These are phyloP conservation scores for Neurospora pannonica DNA, from an alignment of 495 filamentous ascomycete species.

Conservation along the genomic window DNA sequence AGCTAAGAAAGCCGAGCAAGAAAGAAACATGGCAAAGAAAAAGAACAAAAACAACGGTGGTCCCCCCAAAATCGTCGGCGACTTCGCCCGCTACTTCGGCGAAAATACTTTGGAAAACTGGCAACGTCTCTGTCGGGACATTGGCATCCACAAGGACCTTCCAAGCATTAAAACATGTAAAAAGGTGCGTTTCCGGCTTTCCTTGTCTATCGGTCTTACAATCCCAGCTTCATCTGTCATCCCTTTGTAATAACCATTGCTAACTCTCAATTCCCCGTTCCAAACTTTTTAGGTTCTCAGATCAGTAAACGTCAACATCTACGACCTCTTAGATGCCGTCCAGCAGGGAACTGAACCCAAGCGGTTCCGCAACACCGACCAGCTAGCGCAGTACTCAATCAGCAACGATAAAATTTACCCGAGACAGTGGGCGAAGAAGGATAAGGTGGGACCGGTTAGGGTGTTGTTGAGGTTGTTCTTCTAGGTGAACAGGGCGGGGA, in stretches of 20 bases:
- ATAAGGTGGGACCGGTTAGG: conserved; percentile 19
- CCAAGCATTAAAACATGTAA: conserved; percentile 26
- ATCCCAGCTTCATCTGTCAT: no score
- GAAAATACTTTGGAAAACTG: conserved; percentile 19
- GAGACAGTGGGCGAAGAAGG: conserved; percentile 3
- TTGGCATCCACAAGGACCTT: conserved; percentile 19
- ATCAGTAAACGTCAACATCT: conserved; percentile 27
- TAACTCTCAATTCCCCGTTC: no score
- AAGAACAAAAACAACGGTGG: not conserved
- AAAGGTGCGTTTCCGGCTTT: conserved; percentile 23
- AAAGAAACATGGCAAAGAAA: not conserved
- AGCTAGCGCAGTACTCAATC: conserved; percentile 19
- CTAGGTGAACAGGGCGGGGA: no score
- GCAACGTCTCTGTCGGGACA: conserved; percentile 25
- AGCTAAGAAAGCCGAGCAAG: not conserved
- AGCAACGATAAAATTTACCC: conserved; percentile 11
- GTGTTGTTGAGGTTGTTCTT: conserved; percentile 11
- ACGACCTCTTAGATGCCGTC: conserved; percentile 26
- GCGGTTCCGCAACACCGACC: no score
- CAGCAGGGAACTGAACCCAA: no score
- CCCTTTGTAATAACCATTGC: no score
- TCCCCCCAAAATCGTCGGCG: conserved; percentile 4
- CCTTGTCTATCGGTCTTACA: no score
- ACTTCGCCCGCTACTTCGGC: conserved; percentile 23
- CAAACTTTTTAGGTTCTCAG: no score